Evolutionary conservation across 768 basidiomycete species (phyloP), one percentile per base, ranked within the genome.

Genomic region (Galerina sulciceps): DNA sequence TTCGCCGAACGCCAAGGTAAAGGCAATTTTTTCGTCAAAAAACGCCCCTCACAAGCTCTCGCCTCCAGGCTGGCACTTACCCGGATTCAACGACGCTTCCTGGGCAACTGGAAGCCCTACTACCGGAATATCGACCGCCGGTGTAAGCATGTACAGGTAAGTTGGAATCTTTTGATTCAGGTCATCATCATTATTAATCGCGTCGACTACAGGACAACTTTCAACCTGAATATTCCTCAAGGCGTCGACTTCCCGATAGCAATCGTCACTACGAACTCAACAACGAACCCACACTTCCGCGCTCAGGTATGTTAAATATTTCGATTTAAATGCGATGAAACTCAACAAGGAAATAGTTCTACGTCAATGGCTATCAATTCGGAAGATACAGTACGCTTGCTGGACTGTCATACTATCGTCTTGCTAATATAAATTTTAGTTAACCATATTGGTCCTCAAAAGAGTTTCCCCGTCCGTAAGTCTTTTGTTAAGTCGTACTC

Each of bases 1-100:
- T 85, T 78, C 56, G 83, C 73, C 10, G 85, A 87, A 67, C 77
- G 85, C 14, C 78, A 80, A 75, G 82, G 78, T 73, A 18, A 53
- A 55, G 31, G 9, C 3, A 23, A 50, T 51, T 14, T 17, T 11
- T 14, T 35, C 26, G 4, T 31, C 4, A 11, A 13, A 26, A n/a
- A 6, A 17, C 18, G 64, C 58, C 43, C 51, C 48, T 23, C 53
- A 47, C 10, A 13, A 34, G 57, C 66, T 34, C n/a, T 23, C 11
- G 22, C 14, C 1, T 36, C 23, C 35, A 78, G 78, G 84, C 35
- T 85, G 83, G 81, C 85, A 87, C 63, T 74, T 86, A 15, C 85
- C 85, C 18, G 79, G 74, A 34, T 84, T 82, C 67, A 71, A 83
- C 45, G 82, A 84, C 55, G 69, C 74, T 10, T 59, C 58, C 0